These are phyloP conservation scores for Parascedosporium putredinis DNA, from an alignment of 2,329 filamentous ascomycete genomes.

Conservation along the genomic window DNA sequence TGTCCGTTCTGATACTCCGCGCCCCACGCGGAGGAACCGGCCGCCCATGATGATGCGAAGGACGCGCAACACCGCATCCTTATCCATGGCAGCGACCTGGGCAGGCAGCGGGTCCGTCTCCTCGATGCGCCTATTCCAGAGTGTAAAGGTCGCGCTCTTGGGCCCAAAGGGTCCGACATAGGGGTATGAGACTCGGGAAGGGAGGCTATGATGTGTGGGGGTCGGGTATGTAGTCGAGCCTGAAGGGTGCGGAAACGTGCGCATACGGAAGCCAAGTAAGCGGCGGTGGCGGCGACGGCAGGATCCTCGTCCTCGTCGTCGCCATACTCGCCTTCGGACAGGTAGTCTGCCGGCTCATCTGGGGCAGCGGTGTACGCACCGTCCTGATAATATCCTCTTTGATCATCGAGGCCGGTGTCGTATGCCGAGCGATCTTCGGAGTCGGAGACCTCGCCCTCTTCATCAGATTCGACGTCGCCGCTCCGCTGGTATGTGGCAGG, in stretches of 20 bases:
- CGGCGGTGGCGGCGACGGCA: constrained; percentile 42
- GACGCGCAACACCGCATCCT: constrained; percentile 54
- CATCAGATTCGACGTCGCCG: constrained; percentile 17
- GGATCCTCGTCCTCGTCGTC: constrained; percentile 12
- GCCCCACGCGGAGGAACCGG: constrained; percentile 50
- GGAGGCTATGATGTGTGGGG: constrained; percentile 37
- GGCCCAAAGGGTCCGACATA: constrained; percentile 44
- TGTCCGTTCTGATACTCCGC: constrained; percentile 51
- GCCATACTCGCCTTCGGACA: constrained; percentile 18
- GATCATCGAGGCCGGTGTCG: constrained; percentile 37
- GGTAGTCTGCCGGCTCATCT: constrained; percentile 20
- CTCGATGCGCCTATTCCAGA: constrained; percentile 43
- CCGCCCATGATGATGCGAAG: constrained; percentile 56
- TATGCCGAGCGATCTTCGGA: constrained; percentile 26
- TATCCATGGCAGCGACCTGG: constrained; percentile 55
- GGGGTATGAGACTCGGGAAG: constrained; percentile 42
- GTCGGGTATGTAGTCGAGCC: constrained; percentile 46
- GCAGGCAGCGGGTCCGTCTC: constrained; percentile 45
- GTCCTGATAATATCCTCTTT: constrained; percentile 60
- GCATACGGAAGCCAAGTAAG: constrained; percentile 58
- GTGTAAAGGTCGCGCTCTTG: constrained; percentile 34
- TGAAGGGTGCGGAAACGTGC: constrained; percentile 58
- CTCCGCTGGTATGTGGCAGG: constrained; percentile 25
- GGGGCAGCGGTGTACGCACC: constrained; percentile 65
- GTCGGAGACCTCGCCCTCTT: constrained; percentile 19